These are phyloP conservation scores for Trichoderma arundinaceum DNA, from an alignment of 2,329 filamentous ascomycete genomes.

Conservation along the genomic window DNA sequence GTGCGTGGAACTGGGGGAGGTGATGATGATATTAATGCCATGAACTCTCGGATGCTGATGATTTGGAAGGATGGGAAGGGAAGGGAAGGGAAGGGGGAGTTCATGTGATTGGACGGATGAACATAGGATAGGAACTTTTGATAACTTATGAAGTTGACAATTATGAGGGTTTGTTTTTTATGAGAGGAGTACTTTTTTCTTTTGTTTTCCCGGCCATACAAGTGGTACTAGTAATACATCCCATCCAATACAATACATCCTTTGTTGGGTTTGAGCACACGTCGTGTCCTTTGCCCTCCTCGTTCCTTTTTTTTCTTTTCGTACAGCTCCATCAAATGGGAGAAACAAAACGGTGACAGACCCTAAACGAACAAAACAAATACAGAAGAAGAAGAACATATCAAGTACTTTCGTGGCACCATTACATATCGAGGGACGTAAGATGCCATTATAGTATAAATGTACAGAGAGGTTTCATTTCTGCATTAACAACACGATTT, in stretches of 20 bases:
- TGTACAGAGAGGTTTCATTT: slow-evolving; percentile 32
- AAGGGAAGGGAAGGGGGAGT: slow-evolving; percentile 2
- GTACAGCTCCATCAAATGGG: background rate
- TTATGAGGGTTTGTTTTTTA: slow-evolving; percentile 9
- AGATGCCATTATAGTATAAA: slow-evolving; percentile 32
- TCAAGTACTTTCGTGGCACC: slow-evolving; percentile 21
- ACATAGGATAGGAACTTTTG: slow-evolving; percentile 28
- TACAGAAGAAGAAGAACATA: background rate
- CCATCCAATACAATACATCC: background rate
- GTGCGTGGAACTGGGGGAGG: background rate
- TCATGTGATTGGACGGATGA: slow-evolving; percentile 24
- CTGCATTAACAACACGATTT: slow-evolving; percentile 20
- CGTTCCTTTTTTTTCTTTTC: no score
- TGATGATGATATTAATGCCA: slow-evolving; percentile 24
- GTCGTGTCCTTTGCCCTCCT: no score
- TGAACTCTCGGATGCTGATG: slow-evolving; percentile 24
- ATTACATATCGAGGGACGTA: slow-evolving; percentile 20
- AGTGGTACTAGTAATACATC: slow-evolving; percentile 15
- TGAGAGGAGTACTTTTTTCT: slow-evolving; percentile 3
- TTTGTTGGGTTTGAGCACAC: background rate
- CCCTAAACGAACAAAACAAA: background rate
- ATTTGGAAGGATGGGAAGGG: background rate
- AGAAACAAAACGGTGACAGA: background rate
- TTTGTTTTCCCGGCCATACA: background rate
- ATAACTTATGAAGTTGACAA: slow-evolving; percentile 24